phyloP scores from a whole-genome alignment of 2,329 filamentous ascomycete genomes.

The Lachnellula subtilissima region DNA sequence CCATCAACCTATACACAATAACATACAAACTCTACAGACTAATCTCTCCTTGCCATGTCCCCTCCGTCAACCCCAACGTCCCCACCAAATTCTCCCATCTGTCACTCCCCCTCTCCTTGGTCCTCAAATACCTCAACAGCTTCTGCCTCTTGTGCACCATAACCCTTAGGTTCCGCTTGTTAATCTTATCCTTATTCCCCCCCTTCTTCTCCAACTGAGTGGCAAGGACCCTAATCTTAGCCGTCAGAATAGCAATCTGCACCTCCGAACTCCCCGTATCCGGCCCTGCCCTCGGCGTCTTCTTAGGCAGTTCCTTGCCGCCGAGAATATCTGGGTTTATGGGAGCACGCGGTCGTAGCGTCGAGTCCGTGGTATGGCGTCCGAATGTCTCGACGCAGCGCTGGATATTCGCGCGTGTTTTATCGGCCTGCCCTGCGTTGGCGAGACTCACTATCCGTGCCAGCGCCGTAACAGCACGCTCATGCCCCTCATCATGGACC shows the following conservation, averaged over 20 bases:
- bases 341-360: conserved; percentile 46
- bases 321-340: conserved; percentile 16
- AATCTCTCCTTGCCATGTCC: conserved; percentile 89
- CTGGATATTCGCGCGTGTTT: conserved; percentile 74
- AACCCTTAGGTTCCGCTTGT: conserved; percentile 83
- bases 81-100: conserved; percentile 84
- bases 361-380: conserved; percentile 77
- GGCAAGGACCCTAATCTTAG: conserved; percentile 82
- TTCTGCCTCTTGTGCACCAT: conserved; percentile 88
- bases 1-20: background rate
- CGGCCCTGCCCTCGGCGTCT: conserved; percentile 68
- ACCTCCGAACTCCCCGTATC: conserved; percentile 96
- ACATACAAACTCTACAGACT: conserved; percentile 49
- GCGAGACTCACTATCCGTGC: conserved; percentile 71
- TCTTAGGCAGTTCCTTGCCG: conserved; percentile 28
- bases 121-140: conserved; percentile 78
- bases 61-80: conserved; percentile 75
- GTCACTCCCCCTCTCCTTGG: conserved; percentile 84
- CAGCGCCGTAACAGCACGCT: conserved; percentile 69
- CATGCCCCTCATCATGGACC: conserved; percentile 52
- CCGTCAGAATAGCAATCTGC: conserved; percentile 92
- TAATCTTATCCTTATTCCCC: conserved; percentile 83
- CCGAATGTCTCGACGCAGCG: conserved; percentile 86
- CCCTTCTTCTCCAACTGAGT: conserved; percentile 61
- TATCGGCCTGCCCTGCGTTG: conserved; percentile 74